Evolutionary conservation across 2,329 filamentous ascomycete species (phyloP), one percentile per base, ranked within the genome.

Genomic region (Erysiphe pulchra): DNA sequence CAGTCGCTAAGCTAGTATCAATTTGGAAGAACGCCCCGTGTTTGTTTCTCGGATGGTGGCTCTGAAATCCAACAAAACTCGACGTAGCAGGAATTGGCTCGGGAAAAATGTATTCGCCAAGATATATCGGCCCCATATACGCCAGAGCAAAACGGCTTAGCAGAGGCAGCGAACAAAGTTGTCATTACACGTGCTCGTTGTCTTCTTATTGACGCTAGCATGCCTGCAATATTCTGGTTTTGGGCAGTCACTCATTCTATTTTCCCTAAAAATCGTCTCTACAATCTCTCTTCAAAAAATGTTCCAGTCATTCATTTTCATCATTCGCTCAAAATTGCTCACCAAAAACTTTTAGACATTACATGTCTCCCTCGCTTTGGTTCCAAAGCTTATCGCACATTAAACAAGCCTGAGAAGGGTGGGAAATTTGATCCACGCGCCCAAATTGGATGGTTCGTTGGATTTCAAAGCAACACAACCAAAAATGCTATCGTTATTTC

Each of bases 341-440:
- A n/a, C n/a, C 18, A 31, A 4, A 13, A 42, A 42, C 11, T n/a
- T n/a, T 28, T 42, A 13, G 40, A 42, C 40, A 31, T 42, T 24
- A 42, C 40, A 14, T 42, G 40, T 42, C 40, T 42, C 14, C 40
- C 40, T 42, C 40, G 40, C 40, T 42, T 42, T 31, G 40, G 40
- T 10, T 42, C 20, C 16, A 42, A 42, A 42, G 40, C 40, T 31
- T 42, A 42, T 42, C 18, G 40, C n/a, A 42, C 18, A 10, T 24
- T 42, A 13, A 31, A 42, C 13, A 42, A 42, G 28, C 40, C 20
- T n/a, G 40, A 42, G 16, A 42, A 42, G 4, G 40, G 40, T 28
- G 40, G 40, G 5, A 42, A 42, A 42, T 42, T 42, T 42, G 40
- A 42, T 42, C 40, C 40, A n/a, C 40, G 40, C 12, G 40, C 20